Evolutionary conservation across 805 yeast genomes (phyloP).

Genomic region (Yamadazyma tumulicola): DNA sequence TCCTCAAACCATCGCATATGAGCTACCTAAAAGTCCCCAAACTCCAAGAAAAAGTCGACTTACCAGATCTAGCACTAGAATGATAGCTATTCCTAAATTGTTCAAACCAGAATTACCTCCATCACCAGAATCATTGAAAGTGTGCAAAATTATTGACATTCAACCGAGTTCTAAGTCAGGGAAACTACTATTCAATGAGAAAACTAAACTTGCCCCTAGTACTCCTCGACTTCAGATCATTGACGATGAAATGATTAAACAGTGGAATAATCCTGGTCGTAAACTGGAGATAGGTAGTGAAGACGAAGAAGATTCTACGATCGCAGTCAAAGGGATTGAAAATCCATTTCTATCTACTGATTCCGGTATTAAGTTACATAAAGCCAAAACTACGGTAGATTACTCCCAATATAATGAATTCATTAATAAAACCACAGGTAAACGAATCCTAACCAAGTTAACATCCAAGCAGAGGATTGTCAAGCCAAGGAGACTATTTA

Average conservation of each 20-base stretch:
- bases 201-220: conserved; percentile 16
- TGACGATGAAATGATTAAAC: conserved; percentile 25
- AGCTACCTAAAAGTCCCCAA: no score
- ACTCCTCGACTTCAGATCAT: conserved; percentile 38
- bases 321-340: no score
- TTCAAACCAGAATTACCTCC: conserved; percentile 3
- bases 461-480: conserved; percentile 27
- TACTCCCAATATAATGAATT: conserved; percentile 38
- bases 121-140: conserved; percentile 10
- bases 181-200: conserved; percentile 10
- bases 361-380: conserved; percentile 1
- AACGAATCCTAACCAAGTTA: conserved; percentile 25
- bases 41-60: no score
- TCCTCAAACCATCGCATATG: no score
- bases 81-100: no score
- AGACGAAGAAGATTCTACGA: no score
- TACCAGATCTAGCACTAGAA: no score
- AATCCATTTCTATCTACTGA: conserved; percentile 26
- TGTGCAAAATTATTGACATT: conserved; percentile 3
- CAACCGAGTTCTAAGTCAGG: conserved; percentile 4
- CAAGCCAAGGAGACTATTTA: conserved; percentile 34
- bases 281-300: no score
- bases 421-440: conserved; percentile 36
- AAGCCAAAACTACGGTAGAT: conserved; percentile 13
- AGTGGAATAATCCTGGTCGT: no score